A percentile compares a stretch with the other conserved stretches of the same genome.
Evolutionary conservation across 768 basidiomycete genomes (phyloP).

Genomic region (Agrocybe praecox): DNA sequence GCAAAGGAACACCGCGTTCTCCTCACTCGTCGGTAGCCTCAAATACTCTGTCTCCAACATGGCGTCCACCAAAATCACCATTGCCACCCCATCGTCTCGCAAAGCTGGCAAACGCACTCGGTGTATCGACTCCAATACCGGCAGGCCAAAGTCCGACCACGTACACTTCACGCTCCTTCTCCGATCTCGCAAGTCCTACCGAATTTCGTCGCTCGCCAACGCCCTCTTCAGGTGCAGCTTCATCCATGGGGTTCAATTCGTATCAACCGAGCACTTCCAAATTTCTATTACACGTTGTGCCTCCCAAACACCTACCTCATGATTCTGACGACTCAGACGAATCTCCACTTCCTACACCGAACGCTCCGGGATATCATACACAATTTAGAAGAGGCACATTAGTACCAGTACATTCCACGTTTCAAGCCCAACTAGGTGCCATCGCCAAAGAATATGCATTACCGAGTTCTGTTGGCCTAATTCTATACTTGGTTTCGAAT

Average conservation of each 20-base stretch:
- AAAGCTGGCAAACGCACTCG: slow-evolving; percentile 84
- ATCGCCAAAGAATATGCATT: slow-evolving; percentile 95
- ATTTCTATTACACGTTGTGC: slow-evolving; percentile 83
- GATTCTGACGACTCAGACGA: slow-evolving; percentile 53
- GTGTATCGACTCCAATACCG: slow-evolving; percentile 76
- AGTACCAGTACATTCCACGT: slow-evolving; percentile 80
- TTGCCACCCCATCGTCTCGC: slow-evolving; percentile 78
- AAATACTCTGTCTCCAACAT: slow-evolving; percentile 38
- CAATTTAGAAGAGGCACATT: slow-evolving; percentile 86
- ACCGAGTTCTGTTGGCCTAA: slow-evolving; percentile 81
- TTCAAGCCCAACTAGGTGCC: slow-evolving; percentile 80
- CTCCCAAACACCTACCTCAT: slow-evolving; percentile 73
- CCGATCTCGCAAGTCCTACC: slow-evolving; percentile 28
- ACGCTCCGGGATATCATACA: slow-evolving; percentile 74
- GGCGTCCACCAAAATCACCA: slow-evolving; percentile 72
- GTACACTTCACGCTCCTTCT: slow-evolving; percentile 35
- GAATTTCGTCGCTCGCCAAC: slow-evolving; percentile 51
- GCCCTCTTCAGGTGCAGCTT: slow-evolving; percentile 43
- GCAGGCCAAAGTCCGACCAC: slow-evolving; percentile 37
- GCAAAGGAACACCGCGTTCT: slow-evolving; percentile 21
- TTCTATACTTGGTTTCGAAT: slow-evolving; percentile 73
- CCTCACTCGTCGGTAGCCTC: slow-evolving; percentile 26
- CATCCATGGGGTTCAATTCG: slow-evolving; percentile 36
- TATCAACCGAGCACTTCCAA: slow-evolving; percentile 54
- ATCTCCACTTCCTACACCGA: slow-evolving; percentile 51